Conservation (phyloP, 805 yeast species). For the Candida railenensis region DNA sequence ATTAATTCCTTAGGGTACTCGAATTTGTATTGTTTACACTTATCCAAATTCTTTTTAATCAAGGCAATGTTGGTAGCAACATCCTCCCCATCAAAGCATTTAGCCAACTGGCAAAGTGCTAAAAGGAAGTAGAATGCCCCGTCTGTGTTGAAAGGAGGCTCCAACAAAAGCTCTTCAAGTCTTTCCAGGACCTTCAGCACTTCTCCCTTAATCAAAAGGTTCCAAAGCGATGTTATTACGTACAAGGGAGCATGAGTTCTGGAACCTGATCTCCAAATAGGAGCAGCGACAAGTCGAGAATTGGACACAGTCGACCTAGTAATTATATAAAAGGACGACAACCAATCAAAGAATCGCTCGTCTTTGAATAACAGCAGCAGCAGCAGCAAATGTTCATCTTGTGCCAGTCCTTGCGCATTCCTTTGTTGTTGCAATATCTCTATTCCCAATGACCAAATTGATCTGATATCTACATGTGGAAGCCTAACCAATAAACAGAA, state of each 20-base stretch:
- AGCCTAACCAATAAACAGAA: constrained; percentile 50
- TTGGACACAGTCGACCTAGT: constrained; percentile 8
- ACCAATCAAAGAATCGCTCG: constrained; percentile 37
- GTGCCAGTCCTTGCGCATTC: background rate
- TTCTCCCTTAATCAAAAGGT: constrained; percentile 33
- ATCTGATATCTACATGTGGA: constrained; percentile 50
- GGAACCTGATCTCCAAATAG: constrained; percentile 41
- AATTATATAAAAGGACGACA: constrained; percentile 26
- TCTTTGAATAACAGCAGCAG: constrained; percentile 14
- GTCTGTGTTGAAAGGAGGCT: constrained; percentile 43
- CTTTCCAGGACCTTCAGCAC: constrained; percentile 31
- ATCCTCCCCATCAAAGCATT: constrained; percentile 13
- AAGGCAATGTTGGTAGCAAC: background rate
- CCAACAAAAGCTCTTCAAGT: constrained; percentile 35
- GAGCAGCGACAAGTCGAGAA: constrained; percentile 21
- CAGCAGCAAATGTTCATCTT: background rate
- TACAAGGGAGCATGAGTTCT: constrained; percentile 41
- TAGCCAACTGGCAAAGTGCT: constrained; percentile 28
- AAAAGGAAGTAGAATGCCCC: constrained; percentile 39
- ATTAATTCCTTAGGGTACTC: constrained; percentile 22
- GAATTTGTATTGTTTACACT: constrained; percentile 24
- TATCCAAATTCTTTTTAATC: constrained; percentile 15
- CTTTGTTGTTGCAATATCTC: constrained; percentile 42
- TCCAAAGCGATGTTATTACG: constrained; percentile 42
- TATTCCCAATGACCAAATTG: constrained; percentile 64